Evolutionary conservation across 805 yeast species (phyloP), one percentile per base, ranked within the genome.

Genomic region (Myxozyma monticola): DNA sequence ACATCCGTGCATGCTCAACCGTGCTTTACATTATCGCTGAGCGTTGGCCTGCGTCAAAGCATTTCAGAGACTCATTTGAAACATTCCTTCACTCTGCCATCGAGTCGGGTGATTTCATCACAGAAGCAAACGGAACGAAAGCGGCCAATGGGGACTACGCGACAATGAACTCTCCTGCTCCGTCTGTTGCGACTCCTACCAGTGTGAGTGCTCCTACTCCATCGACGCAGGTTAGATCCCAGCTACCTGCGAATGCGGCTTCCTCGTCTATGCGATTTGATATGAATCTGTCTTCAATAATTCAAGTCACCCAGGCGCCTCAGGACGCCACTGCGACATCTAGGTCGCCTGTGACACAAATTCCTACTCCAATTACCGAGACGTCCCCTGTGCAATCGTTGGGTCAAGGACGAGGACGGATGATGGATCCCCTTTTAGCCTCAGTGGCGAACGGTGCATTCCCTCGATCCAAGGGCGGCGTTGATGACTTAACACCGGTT

Each of bases 31-130:
- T 51, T 17, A 54, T 54, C 25, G 56, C 56, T 18, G 56, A 54
- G 37, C 58, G 58, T 4, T 54, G 58, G 58, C 52, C 56, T 3
- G 48, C 56, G 3, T 46, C 58, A 21, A 54, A 54, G 31, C 55
- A 51, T 41, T 54, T 54, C 31, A 31, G 52, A 24, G 58, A 54
- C 26, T 46, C 56, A 17, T 54, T 54, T 33, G 56, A 54, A 30
- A 15, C 56, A 2, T 54, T 37, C 28, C 6, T 51, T n/a, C 51
- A 51, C 29, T 37, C 54, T 1, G 54, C 57, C 10, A 49, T 53
- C 20, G 54, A 53, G 34, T 50, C 55, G 10, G 44, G 45, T 8
- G 53, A 38, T 7, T 42, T 48, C 15, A 24, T 29, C 9, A 18
- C 52, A 6, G 42, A 36, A 1, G 38, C n/a, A 14, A 10, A 9